phyloP scores from a whole-genome alignment of 805 yeast species.

The Yamadazyma sp. region DNA sequence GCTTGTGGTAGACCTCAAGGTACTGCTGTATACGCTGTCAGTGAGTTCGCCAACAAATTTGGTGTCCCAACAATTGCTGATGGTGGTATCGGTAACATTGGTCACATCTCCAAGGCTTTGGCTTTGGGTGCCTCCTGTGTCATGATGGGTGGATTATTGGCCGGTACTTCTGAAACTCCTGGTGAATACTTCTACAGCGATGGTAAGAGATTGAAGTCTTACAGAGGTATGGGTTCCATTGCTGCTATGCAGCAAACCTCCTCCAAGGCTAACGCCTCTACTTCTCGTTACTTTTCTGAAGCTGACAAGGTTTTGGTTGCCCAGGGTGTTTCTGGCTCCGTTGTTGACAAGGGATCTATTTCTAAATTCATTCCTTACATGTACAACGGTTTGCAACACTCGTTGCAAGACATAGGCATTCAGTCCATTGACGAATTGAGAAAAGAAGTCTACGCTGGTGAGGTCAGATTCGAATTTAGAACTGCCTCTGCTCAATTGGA shows the following conservation, averaged over 20 bases:
- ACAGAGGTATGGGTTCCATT: constrained; percentile 99
- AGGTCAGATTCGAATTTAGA: constrained; percentile 92
- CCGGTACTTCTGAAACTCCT: constrained; percentile 98
- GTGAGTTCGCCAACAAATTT: constrained; percentile 89
- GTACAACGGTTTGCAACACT: constrained; percentile 94
- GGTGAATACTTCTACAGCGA: constrained; percentile 98
- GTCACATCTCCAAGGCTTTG: constrained; percentile 95
- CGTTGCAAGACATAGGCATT: constrained; percentile 97
- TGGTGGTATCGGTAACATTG: constrained; percentile 98
- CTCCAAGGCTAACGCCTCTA: constrained; percentile 90
- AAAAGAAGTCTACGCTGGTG: constrained; percentile 60
- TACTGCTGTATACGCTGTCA: constrained; percentile 93
- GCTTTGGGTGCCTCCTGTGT: constrained; percentile 96
- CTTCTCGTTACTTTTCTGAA: constrained; percentile 97
- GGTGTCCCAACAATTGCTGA: constrained; percentile 99
- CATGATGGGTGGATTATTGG: constrained; percentile 99
- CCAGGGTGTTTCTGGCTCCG: constrained; percentile 98
- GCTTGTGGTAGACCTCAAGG: constrained; percentile 99
- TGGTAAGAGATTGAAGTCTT: constrained; percentile 94
- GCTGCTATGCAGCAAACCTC: constrained; percentile 97
- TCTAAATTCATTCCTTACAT: constrained; percentile 92
- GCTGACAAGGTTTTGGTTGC: constrained; percentile 94
- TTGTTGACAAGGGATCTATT: constrained; percentile 94
- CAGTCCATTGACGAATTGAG: constrained; percentile 63
- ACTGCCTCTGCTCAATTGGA: constrained; percentile 98